Conservation (phyloP, 2,329 filamentous ascomycete species). For the Calonectria montana region DNA sequence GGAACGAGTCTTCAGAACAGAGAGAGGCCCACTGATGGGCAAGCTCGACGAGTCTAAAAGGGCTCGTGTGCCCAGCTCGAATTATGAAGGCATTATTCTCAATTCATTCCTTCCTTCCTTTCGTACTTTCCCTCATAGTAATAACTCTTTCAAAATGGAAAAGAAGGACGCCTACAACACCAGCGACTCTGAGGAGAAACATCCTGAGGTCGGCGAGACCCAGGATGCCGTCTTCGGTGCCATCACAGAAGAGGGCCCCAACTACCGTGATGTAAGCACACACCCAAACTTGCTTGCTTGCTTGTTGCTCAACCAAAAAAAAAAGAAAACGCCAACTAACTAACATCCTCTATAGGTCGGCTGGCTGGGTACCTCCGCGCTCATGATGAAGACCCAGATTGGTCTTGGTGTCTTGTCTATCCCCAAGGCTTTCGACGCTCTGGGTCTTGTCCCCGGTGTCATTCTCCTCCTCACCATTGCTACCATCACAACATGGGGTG, state of each 20-base stretch:
- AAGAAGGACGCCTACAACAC: neutral
- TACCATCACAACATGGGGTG: conserved; percentile 2
- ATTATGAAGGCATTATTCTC: neutral
- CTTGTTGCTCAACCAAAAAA: neutral
- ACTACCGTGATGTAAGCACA: conserved; percentile 6
- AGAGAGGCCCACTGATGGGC: conserved; percentile 7
- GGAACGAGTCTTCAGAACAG: neutral
- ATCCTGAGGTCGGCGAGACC: neutral
- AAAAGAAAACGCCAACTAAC: neutral
- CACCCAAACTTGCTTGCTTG: neutral
- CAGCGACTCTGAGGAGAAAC: neutral
- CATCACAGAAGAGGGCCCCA: conserved; percentile 6
- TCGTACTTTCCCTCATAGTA: neutral
- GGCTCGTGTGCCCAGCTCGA: neutral
- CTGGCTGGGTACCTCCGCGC: neutral
- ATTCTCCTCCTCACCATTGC: conserved; percentile 2
- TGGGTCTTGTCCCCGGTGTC: conserved; percentile 1
- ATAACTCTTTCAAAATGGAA: neutral
- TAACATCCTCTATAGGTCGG: neutral
- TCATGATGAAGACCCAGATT: conserved; percentile 6
- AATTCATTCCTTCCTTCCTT: neutral
- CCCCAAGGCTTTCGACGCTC: neutral
- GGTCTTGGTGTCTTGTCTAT: conserved; percentile 3
- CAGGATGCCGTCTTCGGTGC: conserved; percentile 9
- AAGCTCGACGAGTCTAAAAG: neutral